A percentile compares a stretch with the other conserved stretches of the same genome.
Conservation (phyloP, 192 early-diverging fungal genomes). For the Geosiphon pyriformis region DNA sequence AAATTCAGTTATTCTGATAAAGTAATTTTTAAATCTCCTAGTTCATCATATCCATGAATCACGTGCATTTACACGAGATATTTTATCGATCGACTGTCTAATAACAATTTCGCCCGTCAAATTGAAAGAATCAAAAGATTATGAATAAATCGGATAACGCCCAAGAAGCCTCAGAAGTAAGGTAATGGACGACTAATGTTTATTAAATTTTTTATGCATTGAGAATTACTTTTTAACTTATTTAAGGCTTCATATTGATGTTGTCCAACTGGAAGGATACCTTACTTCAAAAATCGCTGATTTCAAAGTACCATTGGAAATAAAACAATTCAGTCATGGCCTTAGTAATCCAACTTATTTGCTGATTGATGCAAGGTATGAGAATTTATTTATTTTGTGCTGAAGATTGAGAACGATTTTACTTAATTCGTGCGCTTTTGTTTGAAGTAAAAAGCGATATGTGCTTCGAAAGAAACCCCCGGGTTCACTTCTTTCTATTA, state of each 20-base stretch:
- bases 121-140: too few species aligned
- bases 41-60: background rate
- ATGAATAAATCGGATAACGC: slow-evolving; percentile 5
- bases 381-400: background rate
- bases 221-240: background rate
- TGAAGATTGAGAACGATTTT: background rate
- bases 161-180: slow-evolving; percentile 11
- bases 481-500: slow-evolving; percentile 75
- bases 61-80: background rate
- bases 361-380: slow-evolving; percentile 64
- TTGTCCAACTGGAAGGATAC: slow-evolving; percentile 52
- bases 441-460: slow-evolving; percentile 53
- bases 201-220: background rate
- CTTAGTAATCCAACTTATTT: slow-evolving; percentile 96
- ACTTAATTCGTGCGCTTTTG: background rate
- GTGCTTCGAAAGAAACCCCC: slow-evolving; percentile 92
- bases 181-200: slow-evolving; percentile 2
- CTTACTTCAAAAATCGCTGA: slow-evolving; percentile 46
- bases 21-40: too few species aligned
- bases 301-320: slow-evolving; percentile 55
- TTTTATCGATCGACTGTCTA: background rate
- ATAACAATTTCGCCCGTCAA: background rate
- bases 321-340: slow-evolving; percentile 86
- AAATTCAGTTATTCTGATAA: too few species aligned
- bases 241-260: slow-evolving; percentile 57